Conservation (phyloP, 108 stramenopile genomes). For the Phaeodactylum tricornutum region DNA sequence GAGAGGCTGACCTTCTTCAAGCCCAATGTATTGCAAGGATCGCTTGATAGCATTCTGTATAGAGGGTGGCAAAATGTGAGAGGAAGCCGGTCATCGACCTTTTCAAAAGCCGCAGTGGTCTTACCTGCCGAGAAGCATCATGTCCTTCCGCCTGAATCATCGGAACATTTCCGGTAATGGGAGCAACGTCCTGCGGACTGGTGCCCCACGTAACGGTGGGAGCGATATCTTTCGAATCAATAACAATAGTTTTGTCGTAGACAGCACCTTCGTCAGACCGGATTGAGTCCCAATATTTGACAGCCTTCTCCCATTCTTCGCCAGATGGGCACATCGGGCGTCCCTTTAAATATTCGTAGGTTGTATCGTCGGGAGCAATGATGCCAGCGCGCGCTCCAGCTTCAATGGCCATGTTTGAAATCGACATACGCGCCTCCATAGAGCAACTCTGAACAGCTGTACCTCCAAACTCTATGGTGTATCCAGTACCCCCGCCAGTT, state of each 20-base stretch:
- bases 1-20: slow-evolving; percentile 69
- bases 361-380: slow-evolving; percentile 86
- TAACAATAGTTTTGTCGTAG: slow-evolving; percentile 76
- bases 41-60: slow-evolving; percentile 68
- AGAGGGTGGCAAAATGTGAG: background rate
- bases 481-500: slow-evolving; percentile 95
- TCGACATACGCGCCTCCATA: slow-evolving; percentile 91
- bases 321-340: slow-evolving; percentile 87
- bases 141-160: slow-evolving; percentile 49
- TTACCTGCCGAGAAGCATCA: slow-evolving; percentile 44
- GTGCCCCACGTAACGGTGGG: slow-evolving; percentile 96
- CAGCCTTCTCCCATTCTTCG: slow-evolving; percentile 84
- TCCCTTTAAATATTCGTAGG: slow-evolving; percentile 86
- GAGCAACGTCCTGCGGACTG: slow-evolving; percentile 83
- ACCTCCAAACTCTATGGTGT: slow-evolving; percentile 91
- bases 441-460: slow-evolving; percentile 56
- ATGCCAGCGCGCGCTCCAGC: slow-evolving; percentile 90
- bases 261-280: slow-evolving; percentile 73
- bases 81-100: background rate
- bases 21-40: slow-evolving; percentile 85
- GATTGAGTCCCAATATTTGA: slow-evolving; percentile 77
- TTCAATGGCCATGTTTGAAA: slow-evolving; percentile 96
- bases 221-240: slow-evolving; percentile 85
- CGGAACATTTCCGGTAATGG: slow-evolving; percentile 73
- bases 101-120: too few relatives aligned